Base-by-base conservation (phyloP, 805 yeast genomes). In the Cyberlindnera americana region DNA sequence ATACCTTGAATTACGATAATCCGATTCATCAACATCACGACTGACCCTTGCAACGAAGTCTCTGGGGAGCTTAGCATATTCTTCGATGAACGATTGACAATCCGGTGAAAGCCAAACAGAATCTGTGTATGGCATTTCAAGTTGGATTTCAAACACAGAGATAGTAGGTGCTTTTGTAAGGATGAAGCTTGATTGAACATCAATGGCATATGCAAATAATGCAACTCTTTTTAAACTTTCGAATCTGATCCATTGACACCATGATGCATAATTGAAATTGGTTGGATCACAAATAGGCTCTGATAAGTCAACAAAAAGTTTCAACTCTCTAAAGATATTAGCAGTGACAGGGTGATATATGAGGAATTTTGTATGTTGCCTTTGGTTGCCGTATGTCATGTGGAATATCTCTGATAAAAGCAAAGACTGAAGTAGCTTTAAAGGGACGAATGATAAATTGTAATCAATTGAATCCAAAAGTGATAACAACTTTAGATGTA, bases 61-160 rank as follows among this genome's bases (percentile, higher is more conserved):
- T 37, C 49, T 45, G 6, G 66, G 69, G 26, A 59, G 64, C 16
- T 47, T 51, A 17, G 33, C 27, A 35, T 54, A 59, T 32, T 54
- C 59, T 11, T 47, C 32, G 17, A 52, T 39, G 32, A 65, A 65
- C 4, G 31, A 18, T 1, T 33, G 23, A 0, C 59, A 53, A 25
- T 46, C 46, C 2, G 40, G 23, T 5, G 73, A 67, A 19, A 55
- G 46, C 77, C 77, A 72, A 16, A 69, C 66, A 3, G 66, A 60
- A 41, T 71, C 77, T 1, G 71, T 54, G 27, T 65, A 69, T 3
- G 77, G 77, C 36, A 71, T 53, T 29, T 70, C 75, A 10, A 70
- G 37, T 19, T 67, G 63, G n/a, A 71, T 57, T 15, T 70, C 73
- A 49, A 71, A 71, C 2, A 65, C 61, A 2, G 74, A 64, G n/a